Percentiles rank a stretch among this genome's conserved stretches.
These are phyloP conservation scores for Fomitiporia mediterranea DNA, from an alignment of 1,284 basidiomycete genomes.

Conservation along the genomic window DNA sequence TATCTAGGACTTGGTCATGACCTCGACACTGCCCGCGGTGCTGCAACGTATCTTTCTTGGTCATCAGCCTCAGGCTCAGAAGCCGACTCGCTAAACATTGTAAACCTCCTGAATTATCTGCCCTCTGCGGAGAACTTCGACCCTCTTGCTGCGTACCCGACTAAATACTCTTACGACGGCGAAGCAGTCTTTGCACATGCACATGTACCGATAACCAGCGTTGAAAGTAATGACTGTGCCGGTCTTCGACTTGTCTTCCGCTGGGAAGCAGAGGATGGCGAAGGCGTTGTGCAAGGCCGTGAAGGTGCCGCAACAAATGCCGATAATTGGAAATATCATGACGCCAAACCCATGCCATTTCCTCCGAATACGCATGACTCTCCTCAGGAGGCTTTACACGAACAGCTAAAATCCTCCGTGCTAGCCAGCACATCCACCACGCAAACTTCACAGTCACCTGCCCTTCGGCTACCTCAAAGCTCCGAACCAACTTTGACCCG, in stretches of 20 bases:
- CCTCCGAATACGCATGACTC: slow-evolving; percentile 45
- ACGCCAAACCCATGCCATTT: slow-evolving; percentile 67
- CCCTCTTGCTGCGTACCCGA: slow-evolving; percentile 32
- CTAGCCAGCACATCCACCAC: too few species aligned
- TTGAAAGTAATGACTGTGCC: slow-evolving; percentile 24
- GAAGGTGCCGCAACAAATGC: slow-evolving; percentile 4
- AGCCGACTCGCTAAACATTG: slow-evolving; percentile 28
- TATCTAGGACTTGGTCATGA: slow-evolving; percentile 53
- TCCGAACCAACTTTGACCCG: slow-evolving; percentile 24
- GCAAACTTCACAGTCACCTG: not conserved
- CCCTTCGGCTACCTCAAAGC: not conserved
- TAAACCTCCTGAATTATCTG: slow-evolving; percentile 45
- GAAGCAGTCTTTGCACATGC: slow-evolving; percentile 61
- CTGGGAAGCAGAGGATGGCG: slow-evolving; percentile 43
- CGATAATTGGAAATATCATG: slow-evolving; percentile 61
- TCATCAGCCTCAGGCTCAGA: slow-evolving; percentile 35
- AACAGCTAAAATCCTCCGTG: not conserved
- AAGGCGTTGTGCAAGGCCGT: slow-evolving; percentile 7
- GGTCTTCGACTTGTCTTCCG: slow-evolving; percentile 61
- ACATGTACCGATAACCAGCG: slow-evolving; percentile 37
- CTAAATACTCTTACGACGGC: slow-evolving; percentile 55
- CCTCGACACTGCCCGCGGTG: slow-evolving; percentile 49
- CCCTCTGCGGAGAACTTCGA: slow-evolving; percentile 36
- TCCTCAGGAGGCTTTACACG: slow-evolving; percentile 35
- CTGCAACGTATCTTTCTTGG: slow-evolving; percentile 62